These are phyloP conservation scores for Pinus tabuliformis DNA, from an alignment of 75 land plant species.

Conservation along the genomic window DNA sequence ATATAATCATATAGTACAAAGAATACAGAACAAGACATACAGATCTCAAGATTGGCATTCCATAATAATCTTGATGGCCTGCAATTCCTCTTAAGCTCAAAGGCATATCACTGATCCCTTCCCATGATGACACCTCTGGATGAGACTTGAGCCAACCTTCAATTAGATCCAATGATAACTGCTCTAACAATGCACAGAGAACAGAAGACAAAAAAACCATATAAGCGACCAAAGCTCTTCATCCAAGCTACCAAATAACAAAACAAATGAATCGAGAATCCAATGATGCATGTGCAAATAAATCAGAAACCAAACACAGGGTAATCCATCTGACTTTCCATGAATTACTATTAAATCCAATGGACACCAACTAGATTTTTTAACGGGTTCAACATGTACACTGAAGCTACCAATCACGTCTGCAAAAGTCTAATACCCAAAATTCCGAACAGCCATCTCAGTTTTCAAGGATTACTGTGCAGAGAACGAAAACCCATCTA, in stretches of 20 bases:
- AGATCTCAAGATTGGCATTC: constrained; percentile 54
- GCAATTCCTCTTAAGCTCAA: constrained; percentile 43
- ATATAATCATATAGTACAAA: not conserved
- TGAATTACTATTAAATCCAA: not conserved
- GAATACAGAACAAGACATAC: constrained; percentile 20
- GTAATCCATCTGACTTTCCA: not conserved
- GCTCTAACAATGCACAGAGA: constrained; percentile 3
- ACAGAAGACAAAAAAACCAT: not conserved
- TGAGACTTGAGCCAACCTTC: constrained; percentile 55
- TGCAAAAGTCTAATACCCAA: not conserved
- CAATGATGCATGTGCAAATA: not conserved
- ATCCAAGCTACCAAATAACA: not conserved
- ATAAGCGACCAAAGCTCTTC: not conserved
- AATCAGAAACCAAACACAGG: not conserved
- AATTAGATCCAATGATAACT: constrained; percentile 72
- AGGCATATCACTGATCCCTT: not conserved
- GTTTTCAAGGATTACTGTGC: not conserved
- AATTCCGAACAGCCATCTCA: not conserved
- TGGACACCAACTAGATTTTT: not conserved
- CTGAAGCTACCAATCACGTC: not conserved
- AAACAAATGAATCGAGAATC: not conserved
- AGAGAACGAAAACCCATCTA: not conserved
- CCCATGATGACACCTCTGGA: constrained; percentile 19
- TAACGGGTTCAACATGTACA: not conserved
- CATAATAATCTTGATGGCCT: constrained; percentile 48